Evolutionary conservation across 208 protist species (phyloP).

Genomic region (Novymonas esmeraldas): DNA sequence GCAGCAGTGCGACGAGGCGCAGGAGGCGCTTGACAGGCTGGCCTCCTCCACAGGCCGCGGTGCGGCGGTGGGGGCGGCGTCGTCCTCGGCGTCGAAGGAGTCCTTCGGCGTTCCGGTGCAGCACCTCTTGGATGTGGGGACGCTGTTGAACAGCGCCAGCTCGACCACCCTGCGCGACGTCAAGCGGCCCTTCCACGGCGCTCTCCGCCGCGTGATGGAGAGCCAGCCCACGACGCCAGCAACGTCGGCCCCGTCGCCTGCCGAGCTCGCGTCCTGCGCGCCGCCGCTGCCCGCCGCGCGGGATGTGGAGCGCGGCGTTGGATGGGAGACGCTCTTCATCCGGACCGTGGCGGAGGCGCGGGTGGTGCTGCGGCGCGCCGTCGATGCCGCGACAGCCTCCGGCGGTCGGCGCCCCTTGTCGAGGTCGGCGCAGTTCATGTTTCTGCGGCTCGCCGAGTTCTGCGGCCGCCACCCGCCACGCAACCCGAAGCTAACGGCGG

Average conservation of each 20-base stretch:
- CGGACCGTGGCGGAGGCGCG: slow-evolving; percentile 61
- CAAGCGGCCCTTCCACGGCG: slow-evolving; percentile 35
- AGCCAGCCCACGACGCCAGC: slow-evolving; percentile 13
- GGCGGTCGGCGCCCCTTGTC: slow-evolving; percentile 32
- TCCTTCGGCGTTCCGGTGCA: slow-evolving; percentile 43
- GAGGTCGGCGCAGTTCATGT: slow-evolving; percentile 53
- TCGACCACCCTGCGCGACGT: slow-evolving; percentile 35
- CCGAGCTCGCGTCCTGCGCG: slow-evolving; percentile 19
- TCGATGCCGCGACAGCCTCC: slow-evolving; percentile 42
- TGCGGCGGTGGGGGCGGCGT: background rate
- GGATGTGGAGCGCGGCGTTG: slow-evolving; percentile 52
- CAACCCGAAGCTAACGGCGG: slow-evolving; percentile 79
- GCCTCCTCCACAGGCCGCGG: background rate
- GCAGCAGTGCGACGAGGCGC: slow-evolving; percentile 18
- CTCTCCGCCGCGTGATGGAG: slow-evolving; percentile 38
- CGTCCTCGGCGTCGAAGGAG: slow-evolving; percentile 13
- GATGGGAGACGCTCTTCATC: slow-evolving; percentile 61
- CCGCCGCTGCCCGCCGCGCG: slow-evolving; percentile 29
- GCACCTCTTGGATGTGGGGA: slow-evolving; percentile 69
- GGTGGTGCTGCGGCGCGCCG: slow-evolving; percentile 49
- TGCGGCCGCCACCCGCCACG: slow-evolving; percentile 70
- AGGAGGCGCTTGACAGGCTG: background rate
- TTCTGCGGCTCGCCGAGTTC: slow-evolving; percentile 69
- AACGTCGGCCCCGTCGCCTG: background rate
- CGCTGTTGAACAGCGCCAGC: slow-evolving; percentile 52